Evolutionary conservation across 495 filamentous ascomycete species (phyloP).

Genomic region (Beverwykella pulmonaria): DNA sequence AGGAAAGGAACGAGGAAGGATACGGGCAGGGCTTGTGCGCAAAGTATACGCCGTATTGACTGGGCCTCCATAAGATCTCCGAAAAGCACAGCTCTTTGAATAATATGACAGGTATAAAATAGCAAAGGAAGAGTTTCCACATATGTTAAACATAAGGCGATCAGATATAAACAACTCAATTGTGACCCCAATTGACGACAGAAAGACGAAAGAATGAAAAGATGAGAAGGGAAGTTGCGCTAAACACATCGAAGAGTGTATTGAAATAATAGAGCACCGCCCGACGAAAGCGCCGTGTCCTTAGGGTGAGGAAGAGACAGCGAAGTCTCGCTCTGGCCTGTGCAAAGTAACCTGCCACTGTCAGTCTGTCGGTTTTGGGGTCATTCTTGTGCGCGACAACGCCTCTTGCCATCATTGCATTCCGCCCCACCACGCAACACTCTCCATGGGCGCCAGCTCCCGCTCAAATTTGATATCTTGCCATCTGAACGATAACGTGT

Average conservation of each 20-base stretch:
- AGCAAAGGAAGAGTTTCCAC: not conserved
- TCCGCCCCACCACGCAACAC: not conserved
- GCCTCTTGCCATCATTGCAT: not conserved
- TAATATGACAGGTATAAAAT: not conserved
- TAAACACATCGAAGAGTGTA: not conserved
- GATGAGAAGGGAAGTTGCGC: not conserved
- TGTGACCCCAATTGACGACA: slow-evolving; percentile 4
- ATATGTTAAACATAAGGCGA: not conserved
- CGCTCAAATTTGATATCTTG: not conserved
- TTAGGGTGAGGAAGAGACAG: not conserved
- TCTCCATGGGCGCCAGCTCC: not conserved
- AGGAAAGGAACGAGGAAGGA: not conserved
- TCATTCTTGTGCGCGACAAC: not conserved
- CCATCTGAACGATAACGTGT: not conserved
- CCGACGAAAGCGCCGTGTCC: slow-evolving; percentile 18
- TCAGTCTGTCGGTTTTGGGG: not conserved
- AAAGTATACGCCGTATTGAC: slow-evolving; percentile 6
- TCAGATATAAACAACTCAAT: slow-evolving; percentile 16
- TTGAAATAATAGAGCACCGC: slow-evolving; percentile 10
- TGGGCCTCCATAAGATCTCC: slow-evolving; percentile 7
- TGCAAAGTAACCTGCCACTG: not conserved
- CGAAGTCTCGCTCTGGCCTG: not conserved
- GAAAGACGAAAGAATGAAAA: not conserved
- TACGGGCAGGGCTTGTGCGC: not conserved
- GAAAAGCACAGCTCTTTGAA: not conserved